Percentiles rank a stretch among this genome's conserved stretches.
Conservation (phyloP, 148 eudicot species). For the Polygonum maritimum region DNA sequence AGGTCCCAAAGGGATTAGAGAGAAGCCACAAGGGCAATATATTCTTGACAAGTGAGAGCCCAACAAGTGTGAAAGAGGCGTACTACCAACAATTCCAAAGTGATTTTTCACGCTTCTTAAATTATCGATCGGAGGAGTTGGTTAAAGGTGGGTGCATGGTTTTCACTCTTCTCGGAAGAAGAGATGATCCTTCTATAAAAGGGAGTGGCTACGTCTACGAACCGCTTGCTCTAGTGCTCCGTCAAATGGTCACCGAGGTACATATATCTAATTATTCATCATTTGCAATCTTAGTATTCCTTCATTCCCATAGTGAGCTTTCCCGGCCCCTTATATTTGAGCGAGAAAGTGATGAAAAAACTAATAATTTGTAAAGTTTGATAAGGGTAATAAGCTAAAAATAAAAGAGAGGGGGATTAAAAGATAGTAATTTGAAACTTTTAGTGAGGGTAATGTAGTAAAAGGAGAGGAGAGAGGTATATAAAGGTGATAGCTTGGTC, state of each 20-base stretch:
- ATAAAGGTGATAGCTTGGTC: no score
- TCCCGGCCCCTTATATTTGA: no score
- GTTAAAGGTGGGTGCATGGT: background rate
- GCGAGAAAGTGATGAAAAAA: no score
- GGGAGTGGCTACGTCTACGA: background rate
- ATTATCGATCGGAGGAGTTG: conserved; percentile 2
- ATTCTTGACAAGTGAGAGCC: background rate
- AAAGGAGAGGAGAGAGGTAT: no score
- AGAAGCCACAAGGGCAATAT: background rate
- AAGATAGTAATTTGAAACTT: no score
- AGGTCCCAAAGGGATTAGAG: background rate
- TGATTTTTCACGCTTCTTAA: background rate
- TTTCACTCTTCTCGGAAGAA: background rate
- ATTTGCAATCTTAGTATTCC: no score
- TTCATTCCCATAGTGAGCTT: no score
- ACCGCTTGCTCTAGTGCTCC: background rate
- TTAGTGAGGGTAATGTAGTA: no score
- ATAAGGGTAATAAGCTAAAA: no score
- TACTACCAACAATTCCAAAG: background rate
- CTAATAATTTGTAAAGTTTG: no score
- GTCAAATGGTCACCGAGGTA: background rate
- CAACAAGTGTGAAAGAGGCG: background rate
- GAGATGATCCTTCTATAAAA: background rate
- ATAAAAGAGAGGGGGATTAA: no score
- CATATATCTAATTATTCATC: no score